A percentile compares a stretch with the other conserved stretches of the same genome.
Conservation (phyloP, 169 alveolate species). For the Besnoitia besnoiti region DNA sequence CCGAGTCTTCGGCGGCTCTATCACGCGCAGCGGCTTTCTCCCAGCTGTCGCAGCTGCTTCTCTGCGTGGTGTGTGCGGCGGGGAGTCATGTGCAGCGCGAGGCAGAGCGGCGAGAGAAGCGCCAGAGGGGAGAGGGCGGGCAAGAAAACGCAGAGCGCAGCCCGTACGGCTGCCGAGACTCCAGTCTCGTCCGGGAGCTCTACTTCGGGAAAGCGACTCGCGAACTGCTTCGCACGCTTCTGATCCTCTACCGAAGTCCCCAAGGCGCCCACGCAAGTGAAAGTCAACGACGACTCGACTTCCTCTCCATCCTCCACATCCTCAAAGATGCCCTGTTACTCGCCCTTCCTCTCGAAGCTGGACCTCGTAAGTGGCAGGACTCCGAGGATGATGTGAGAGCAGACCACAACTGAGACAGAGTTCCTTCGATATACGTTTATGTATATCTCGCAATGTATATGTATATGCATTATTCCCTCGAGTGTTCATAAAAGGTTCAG, state of each 20-base stretch:
- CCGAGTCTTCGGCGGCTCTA: not conserved
- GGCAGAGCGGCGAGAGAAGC: not conserved
- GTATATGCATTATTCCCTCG: too few species aligned
- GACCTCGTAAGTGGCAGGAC: too few species aligned
- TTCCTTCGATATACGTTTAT: too few species aligned
- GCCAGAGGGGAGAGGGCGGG: not conserved
- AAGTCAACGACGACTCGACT: not conserved
- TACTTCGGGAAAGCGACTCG: not conserved
- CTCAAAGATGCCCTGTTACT: not conserved
- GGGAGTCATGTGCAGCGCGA: not conserved
- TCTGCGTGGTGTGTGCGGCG: conserved; percentile 15
- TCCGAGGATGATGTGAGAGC: too few species aligned
- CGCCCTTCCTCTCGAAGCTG: not conserved
- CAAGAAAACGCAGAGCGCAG: not conserved
- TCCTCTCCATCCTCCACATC: conserved; percentile 5
- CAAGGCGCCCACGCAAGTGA: not conserved
- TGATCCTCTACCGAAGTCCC: not conserved
- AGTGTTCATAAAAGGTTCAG: too few species aligned
- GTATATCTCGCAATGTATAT: too few species aligned
- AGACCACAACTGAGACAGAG: too few species aligned
- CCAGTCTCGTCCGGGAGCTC: not conserved
- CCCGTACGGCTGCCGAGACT: not conserved
- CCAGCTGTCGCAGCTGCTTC: not conserved
- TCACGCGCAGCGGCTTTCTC: not conserved
- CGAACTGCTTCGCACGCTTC: not conserved